These are phyloP conservation scores for Suillus alpinus DNA, from an alignment of 768 basidiomycete genomes.

Conservation along the genomic window DNA sequence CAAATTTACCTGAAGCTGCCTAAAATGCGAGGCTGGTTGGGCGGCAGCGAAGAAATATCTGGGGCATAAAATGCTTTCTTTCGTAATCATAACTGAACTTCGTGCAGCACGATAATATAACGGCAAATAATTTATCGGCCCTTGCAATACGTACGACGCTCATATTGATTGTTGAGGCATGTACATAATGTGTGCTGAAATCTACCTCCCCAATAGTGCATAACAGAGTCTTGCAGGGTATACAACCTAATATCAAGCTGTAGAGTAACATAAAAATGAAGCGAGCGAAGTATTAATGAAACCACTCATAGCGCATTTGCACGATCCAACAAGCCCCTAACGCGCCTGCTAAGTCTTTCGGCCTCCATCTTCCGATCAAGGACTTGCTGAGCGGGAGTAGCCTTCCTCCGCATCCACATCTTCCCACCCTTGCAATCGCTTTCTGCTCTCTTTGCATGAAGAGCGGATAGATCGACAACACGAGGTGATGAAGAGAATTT, in stretches of 20 bases:
- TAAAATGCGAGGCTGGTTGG: too few relatives aligned
- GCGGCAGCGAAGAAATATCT: too few relatives aligned
- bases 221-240: background rate
- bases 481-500: conserved; percentile 77
- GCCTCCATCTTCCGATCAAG: conserved; percentile 74
- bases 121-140: background rate
- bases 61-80: too few relatives aligned
- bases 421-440: conserved; percentile 42
- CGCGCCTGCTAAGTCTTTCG: conserved; percentile 64
- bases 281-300: background rate
- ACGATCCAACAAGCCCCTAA: conserved; percentile 69
- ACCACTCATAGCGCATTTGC: conserved; percentile 38
- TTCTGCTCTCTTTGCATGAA: conserved; percentile 52
- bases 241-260: background rate
- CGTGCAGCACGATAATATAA: too few relatives aligned
- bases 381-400: conserved; percentile 79
- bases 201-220: background rate
- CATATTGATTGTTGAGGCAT: background rate
- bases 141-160: background rate
- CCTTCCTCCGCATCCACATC: conserved; percentile 79
- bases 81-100: too few relatives aligned
- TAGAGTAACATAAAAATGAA: conserved; percentile 2
- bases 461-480: conserved; percentile 78
- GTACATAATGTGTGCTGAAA: background rate
- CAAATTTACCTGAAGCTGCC: too few relatives aligned